A percentile compares a stretch with the other conserved stretches of the same genome.
phyloP scores from a whole-genome alignment of 2,329 filamentous ascomycete species.

The Cylindrodendrum hubeiense region DNA sequence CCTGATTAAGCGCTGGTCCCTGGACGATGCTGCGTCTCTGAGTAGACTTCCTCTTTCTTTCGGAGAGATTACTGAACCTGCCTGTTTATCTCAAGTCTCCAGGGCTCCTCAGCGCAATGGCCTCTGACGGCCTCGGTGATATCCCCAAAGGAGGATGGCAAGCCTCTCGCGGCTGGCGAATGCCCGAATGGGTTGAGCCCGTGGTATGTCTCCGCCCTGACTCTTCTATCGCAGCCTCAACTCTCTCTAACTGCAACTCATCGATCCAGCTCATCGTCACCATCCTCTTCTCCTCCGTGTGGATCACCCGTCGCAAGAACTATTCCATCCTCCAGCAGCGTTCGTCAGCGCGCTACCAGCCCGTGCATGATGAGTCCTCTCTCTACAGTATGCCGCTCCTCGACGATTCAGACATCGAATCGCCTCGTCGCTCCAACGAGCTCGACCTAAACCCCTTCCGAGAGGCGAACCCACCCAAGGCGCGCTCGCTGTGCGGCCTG shows the following conservation, averaged over 20 bases:
- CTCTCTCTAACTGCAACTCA: neutral
- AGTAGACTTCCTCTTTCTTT: neutral
- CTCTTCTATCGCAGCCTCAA: neutral
- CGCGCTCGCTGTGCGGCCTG: conserved; percentile 26
- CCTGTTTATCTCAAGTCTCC: no score
- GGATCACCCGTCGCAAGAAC: conserved; percentile 50
- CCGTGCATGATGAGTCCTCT: neutral
- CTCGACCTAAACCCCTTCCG: conserved; percentile 21
- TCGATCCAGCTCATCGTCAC: conserved; percentile 50
- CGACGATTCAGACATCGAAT: conserved; percentile 33
- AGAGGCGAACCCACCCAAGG: conserved; percentile 30
- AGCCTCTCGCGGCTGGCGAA: conserved; percentile 6
- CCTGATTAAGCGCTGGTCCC: neutral
- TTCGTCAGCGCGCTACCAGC: conserved; percentile 34
- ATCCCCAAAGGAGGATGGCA: conserved; percentile 14
- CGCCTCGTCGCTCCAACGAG: conserved; percentile 41
- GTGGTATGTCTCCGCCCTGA: neutral
- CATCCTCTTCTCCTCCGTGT: conserved; percentile 54
- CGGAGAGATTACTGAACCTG: neutral
- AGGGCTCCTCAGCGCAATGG: neutral
- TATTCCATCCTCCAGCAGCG: conserved; percentile 47
- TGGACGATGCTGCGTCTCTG: no score
- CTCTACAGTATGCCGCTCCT: conserved; percentile 21
- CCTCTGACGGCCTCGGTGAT: neutral
- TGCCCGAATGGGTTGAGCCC: conserved; percentile 9